Evolutionary conservation across 176 grass and related monocot genomes (phyloP).

Genomic region (Eremochloa ophiuroides): DNA sequence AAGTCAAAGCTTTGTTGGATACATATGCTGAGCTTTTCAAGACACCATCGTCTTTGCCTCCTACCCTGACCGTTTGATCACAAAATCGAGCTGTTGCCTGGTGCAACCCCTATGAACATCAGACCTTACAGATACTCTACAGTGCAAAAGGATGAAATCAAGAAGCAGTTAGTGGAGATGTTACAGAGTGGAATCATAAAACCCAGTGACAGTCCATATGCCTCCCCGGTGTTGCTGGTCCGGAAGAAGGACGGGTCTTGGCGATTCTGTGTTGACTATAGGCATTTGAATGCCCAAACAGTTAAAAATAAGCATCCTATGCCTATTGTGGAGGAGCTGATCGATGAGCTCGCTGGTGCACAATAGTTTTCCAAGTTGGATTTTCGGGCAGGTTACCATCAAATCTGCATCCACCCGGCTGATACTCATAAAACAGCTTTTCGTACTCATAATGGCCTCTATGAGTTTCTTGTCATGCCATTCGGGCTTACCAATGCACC

Average conservation of each 20-base stretch:
- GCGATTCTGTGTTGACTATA: neutral
- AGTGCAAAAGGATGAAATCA: neutral
- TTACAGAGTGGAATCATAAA: neutral
- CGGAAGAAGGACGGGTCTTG: neutral
- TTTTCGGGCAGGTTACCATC: neutral
- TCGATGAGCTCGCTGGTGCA: neutral
- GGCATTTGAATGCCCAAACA: neutral
- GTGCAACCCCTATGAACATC: too few relatives aligned
- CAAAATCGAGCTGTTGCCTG: too few relatives aligned
- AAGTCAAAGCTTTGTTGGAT: too few relatives aligned
- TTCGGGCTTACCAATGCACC: neutral
- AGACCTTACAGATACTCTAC: too few relatives aligned
- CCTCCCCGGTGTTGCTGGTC: neutral
- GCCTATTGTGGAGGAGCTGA: neutral
- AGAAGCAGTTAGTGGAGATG: neutral
- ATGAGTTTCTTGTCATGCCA: neutral
- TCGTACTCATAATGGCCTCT: neutral
- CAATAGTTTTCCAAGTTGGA: neutral
- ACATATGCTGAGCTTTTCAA: too few relatives aligned
- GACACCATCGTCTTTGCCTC: too few relatives aligned
- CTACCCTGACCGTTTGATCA: too few relatives aligned
- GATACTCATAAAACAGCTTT: neutral
- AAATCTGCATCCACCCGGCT: fast-evolving
- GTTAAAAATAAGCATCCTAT: neutral
- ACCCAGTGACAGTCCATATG: neutral